phyloP scores from a whole-genome alignment of 2,329 filamentous ascomycete species.

The Coniosporium tulheliwenetii region DNA sequence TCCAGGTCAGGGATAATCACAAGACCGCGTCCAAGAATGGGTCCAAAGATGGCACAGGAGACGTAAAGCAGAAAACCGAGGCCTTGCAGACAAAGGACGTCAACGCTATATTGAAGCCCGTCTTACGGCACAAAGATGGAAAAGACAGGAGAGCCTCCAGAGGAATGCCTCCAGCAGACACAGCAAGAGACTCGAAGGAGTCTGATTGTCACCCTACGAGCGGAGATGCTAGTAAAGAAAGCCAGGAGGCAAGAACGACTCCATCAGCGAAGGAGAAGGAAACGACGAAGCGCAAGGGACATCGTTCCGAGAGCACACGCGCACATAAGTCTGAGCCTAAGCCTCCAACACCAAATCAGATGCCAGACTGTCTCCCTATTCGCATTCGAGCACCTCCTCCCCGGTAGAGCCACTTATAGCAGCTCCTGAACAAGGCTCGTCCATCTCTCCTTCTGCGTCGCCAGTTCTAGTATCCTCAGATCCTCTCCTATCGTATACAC shows the following conservation, averaged over 20 bases:
- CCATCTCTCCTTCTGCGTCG: neutral
- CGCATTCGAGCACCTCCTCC: neutral
- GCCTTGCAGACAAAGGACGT: neutral
- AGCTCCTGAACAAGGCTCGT: neutral
- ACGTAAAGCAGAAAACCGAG: neutral
- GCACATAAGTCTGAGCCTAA: neutral
- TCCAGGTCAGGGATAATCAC: neutral
- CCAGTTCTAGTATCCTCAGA: neutral
- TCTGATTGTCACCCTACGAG: neutral
- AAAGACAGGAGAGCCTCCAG: neutral
- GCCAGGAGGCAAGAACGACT: too few relatives aligned
- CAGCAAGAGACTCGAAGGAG: neutral
- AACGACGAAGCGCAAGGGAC: neutral
- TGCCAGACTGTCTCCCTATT: too few relatives aligned
- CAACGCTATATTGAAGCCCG: neutral
- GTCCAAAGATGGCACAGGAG: neutral
- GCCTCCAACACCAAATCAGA: neutral
- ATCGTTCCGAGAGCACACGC: neutral
- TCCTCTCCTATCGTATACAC: constrained; percentile 5
- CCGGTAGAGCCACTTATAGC: neutral
- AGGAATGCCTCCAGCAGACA: neutral
- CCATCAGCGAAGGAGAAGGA: neutral
- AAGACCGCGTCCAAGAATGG: too few relatives aligned
- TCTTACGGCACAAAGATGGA: neutral
- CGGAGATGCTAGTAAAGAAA: neutral